phyloP scores from a whole-genome alignment of 2,329 filamentous ascomycete genomes.

The Neoarthrinium moseri region DNA sequence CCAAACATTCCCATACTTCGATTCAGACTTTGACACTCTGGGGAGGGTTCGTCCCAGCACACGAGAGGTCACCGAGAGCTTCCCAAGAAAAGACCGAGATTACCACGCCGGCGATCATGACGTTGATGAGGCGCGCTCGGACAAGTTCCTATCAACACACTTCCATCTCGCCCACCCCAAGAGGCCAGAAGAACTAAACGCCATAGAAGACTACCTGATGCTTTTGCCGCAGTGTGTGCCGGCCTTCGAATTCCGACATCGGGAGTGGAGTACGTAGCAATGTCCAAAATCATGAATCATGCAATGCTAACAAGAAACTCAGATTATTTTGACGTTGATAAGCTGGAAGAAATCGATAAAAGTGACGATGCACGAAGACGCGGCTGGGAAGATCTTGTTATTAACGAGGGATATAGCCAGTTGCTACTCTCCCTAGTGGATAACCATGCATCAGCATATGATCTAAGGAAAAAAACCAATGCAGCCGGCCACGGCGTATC shows the following conservation, averaged over 20 bases:
- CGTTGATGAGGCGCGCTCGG: not conserved
- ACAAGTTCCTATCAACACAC: not conserved
- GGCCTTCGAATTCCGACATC: not conserved
- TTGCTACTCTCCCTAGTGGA: conserved; percentile 13
- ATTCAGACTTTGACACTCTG: not conserved
- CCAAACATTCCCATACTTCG: not conserved
- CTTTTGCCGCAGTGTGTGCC: not conserved
- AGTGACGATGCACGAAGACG: not conserved
- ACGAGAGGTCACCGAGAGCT: not conserved
- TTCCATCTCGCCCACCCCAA: not conserved
- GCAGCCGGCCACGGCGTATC: not conserved
- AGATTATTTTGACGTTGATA: not conserved
- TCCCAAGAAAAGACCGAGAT: not conserved
- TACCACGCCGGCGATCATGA: not conserved
- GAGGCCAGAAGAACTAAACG: not conserved
- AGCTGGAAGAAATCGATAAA: conserved; percentile 6
- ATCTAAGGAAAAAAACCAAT: not conserved
- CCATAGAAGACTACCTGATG: not conserved
- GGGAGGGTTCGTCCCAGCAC: not conserved
- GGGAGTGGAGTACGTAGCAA: not conserved
- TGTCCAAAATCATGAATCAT: too few species aligned
- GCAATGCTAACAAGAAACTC: not conserved
- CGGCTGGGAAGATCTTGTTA: conserved; percentile 3
- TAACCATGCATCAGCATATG: conserved; percentile 4
- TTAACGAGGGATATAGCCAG: not conserved